A percentile compares a stretch with the other conserved stretches of the same genome.
These are phyloP conservation scores for Pyrenochaeta sp. DNA, from an alignment of 2,329 filamentous ascomycete genomes.

Conservation along the genomic window DNA sequence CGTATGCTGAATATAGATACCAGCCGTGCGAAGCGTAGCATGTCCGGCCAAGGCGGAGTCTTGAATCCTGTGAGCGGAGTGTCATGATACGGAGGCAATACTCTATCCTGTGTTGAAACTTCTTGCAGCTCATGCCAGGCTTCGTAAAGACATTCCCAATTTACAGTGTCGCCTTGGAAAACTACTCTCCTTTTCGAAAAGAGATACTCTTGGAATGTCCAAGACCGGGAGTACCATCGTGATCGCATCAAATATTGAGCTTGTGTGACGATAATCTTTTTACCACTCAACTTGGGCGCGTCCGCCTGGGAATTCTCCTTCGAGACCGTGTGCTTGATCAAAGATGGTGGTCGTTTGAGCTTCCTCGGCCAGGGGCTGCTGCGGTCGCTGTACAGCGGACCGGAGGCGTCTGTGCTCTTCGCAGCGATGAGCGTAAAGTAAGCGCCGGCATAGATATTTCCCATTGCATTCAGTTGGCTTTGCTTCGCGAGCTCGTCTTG, in stretches of 20 bases:
- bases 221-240: conserved; percentile 20
- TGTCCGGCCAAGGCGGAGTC: conserved; percentile 17
- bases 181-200: conserved; percentile 17
- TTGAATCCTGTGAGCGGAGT: not conserved
- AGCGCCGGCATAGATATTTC: conserved; percentile 18
- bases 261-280: conserved; percentile 2
- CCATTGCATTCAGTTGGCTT: conserved; percentile 19
- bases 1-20: conserved; percentile 17
- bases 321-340: not conserved
- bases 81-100: not conserved
- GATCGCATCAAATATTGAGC: conserved; percentile 12
- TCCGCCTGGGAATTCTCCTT: not conserved
- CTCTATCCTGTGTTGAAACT: not conserved
- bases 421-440: conserved; percentile 23
- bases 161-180: conserved; percentile 21
- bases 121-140: conserved; percentile 17
- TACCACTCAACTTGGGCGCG: not conserved
- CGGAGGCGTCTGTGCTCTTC: conserved; percentile 6
- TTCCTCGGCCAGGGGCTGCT: not conserved
- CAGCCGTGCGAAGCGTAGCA: conserved; percentile 15
- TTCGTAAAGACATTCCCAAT: conserved; percentile 21
- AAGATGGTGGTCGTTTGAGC: not conserved
- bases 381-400: conserved; percentile 6
- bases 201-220: conserved; percentile 25
- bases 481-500: conserved; percentile 14